phyloP scores from a whole-genome alignment of 306 rosid species.

The Sophora flavescens region DNA sequence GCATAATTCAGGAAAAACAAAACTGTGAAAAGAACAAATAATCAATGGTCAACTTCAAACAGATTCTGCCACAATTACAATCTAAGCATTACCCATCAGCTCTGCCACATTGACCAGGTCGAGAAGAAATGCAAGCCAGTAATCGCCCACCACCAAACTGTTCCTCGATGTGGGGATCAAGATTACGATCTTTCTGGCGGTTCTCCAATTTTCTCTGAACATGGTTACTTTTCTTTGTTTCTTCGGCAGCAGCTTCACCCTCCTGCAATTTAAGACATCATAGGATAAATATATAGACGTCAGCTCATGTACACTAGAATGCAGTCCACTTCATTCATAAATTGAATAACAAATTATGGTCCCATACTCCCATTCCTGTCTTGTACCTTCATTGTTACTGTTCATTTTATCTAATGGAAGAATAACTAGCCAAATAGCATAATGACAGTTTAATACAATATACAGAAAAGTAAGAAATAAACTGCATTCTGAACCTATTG shows the following conservation, averaged over 20 bases:
- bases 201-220: slow-evolving; percentile 56
- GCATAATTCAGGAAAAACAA: slow-evolving; percentile 3
- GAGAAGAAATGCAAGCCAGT: slow-evolving; percentile 57
- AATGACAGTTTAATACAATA: background rate
- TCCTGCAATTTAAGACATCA: slow-evolving; percentile 42
- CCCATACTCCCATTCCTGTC: no score
- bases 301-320: background rate
- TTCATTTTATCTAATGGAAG: background rate
- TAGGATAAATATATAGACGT: background rate
- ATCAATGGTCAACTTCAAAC: background rate
- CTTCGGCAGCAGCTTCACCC: slow-evolving; percentile 49
- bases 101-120: slow-evolving; percentile 67
- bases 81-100: slow-evolving; percentile 52
- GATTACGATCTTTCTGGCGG: slow-evolving; percentile 52
- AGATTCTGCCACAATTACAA: background rate
- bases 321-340: background rate
- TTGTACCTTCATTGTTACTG: no score
- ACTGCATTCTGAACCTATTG: background rate
- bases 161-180: slow-evolving; percentile 58
- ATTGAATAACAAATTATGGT: background rate
- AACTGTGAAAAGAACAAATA: background rate
- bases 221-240: slow-evolving; percentile 56
- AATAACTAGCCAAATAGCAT: no score
- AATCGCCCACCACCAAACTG: slow-evolving; percentile 56
- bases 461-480: background rate